phyloP scores from a whole-genome alignment of 805 yeast genomes.

The Metschnikowia lunata region DNA sequence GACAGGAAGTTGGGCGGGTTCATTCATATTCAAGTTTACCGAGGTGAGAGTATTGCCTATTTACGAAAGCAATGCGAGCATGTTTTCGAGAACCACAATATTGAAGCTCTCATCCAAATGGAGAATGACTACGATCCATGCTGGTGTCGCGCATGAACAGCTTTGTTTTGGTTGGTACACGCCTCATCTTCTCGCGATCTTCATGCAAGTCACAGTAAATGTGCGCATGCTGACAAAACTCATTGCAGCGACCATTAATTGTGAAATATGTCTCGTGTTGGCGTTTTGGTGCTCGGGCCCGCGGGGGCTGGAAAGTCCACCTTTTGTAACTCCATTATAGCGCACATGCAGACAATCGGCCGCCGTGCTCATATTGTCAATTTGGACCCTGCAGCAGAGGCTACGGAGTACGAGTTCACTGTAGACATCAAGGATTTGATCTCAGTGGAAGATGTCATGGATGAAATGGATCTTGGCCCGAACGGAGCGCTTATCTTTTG shows the following conservation, averaged over 20 bases:
- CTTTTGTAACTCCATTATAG: slow-evolving; percentile 81
- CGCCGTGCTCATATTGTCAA: slow-evolving; percentile 93
- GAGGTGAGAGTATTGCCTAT: slow-evolving; percentile 60
- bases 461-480: slow-evolving; percentile 88
- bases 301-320: slow-evolving; percentile 97
- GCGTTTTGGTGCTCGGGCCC: slow-evolving; percentile 91
- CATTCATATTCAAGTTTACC: slow-evolving; percentile 69
- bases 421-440: slow-evolving; percentile 89
- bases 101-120: slow-evolving; percentile 61
- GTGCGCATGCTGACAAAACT: background rate
- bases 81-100: slow-evolving; percentile 45
- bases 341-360: slow-evolving; percentile 86
- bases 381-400: slow-evolving; percentile 95
- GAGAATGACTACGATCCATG: slow-evolving; percentile 61
- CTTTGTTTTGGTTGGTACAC: slow-evolving; percentile 9
- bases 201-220: background rate
- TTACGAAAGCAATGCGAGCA: slow-evolving; percentile 58
- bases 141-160: slow-evolving; percentile 49
- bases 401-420: slow-evolving; percentile 85
- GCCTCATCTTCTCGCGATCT: slow-evolving; percentile 10
- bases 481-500: slow-evolving; percentile 93
- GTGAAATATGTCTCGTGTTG: slow-evolving; percentile 79
- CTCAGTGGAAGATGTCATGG: slow-evolving; percentile 91
- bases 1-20: slow-evolving; percentile 50
- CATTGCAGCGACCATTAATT: background rate